Base-by-base conservation (phyloP, 108 stramenopile species). In the Pseudonitzschia pungens region DNA sequence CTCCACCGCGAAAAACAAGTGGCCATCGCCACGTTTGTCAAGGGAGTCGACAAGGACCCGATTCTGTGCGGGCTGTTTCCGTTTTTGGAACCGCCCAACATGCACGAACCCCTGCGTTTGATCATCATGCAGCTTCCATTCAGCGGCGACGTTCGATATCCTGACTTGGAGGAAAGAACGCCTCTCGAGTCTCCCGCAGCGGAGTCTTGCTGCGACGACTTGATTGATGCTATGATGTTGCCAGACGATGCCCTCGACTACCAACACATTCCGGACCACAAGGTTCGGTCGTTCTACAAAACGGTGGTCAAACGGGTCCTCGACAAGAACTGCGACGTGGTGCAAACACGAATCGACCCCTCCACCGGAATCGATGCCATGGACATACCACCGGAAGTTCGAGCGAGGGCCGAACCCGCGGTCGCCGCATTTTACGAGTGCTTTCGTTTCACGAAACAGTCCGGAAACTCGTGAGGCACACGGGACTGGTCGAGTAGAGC, bases 221-320 rank as follows among this genome's bases (percentile, higher is more conserved):
- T 96, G 48, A 89, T 96, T 42, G 92, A 93, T 71, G 55, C 81
- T 9, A 62, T 93, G 21, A 89, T 87, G 83, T 71, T 96, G n/a
- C 78, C 82, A 9, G 77, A 85, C 16, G 87, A 89, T 71, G 68
- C 69, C 18, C 76, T 93, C 6, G 70, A 78, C 28, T 72, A 74
- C 60, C 55, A 45, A 41, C 40, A 40, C 14, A 86, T 88, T 26
- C 77, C 88, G 20, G 81, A 76, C 72, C 91, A 91, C 10, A 80
- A 77, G 40, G 70, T 71, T 33, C 73, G 77, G 27, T 71, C 76
- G 3, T 88, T 82, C 68, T 68, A 74, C 36, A 72, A 83, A 74
- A 84, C 87, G 4, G 71, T 84, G 9, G 57, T 81, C 21, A 43
- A 77, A 31, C 81, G 87, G 29, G 78, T 77, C 15, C 44, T 77